These are phyloP conservation scores for Arabidopsis arenosa DNA, from an alignment of 345 rosid genomes.

Conservation along the genomic window DNA sequence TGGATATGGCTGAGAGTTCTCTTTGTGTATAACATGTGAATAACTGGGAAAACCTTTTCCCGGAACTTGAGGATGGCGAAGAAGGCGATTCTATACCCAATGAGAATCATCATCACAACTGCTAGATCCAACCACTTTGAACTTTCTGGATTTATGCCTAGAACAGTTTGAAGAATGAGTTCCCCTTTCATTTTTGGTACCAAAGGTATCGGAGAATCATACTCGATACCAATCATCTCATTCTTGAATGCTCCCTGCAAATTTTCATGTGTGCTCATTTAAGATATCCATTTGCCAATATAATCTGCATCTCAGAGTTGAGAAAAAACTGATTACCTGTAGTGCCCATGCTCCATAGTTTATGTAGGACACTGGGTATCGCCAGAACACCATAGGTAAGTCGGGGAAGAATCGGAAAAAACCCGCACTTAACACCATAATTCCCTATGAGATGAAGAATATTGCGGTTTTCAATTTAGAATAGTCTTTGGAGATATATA, in stretches of 20 bases:
- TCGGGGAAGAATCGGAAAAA: slow-evolving; percentile 75
- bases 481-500: background rate
- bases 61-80: slow-evolving; percentile 73
- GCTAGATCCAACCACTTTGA: slow-evolving; percentile 93
- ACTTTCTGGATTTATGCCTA: slow-evolving; percentile 57
- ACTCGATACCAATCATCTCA: slow-evolving; percentile 76
- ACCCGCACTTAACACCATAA: slow-evolving; percentile 82
- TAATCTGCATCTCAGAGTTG: slow-evolving; percentile 14
- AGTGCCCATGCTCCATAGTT: slow-evolving; percentile 80
- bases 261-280: slow-evolving; percentile 17
- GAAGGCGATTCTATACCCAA: slow-evolving; percentile 70
- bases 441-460: slow-evolving; percentile 52
- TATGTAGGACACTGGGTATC: slow-evolving; percentile 74
- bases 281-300: background rate
- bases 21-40: slow-evolving; percentile 64
- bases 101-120: slow-evolving; percentile 61
- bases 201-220: slow-evolving; percentile 65
- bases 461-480: background rate
- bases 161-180: slow-evolving; percentile 50
- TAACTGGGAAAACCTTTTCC: slow-evolving; percentile 72
- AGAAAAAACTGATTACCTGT: slow-evolving; percentile 56
- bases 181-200: slow-evolving; percentile 68
- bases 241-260: slow-evolving; percentile 87
- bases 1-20: slow-evolving; percentile 62
- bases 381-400: slow-evolving; percentile 80